phyloP scores from a whole-genome alignment of 306 rosid genomes.

The Clitoria ternatea region DNA sequence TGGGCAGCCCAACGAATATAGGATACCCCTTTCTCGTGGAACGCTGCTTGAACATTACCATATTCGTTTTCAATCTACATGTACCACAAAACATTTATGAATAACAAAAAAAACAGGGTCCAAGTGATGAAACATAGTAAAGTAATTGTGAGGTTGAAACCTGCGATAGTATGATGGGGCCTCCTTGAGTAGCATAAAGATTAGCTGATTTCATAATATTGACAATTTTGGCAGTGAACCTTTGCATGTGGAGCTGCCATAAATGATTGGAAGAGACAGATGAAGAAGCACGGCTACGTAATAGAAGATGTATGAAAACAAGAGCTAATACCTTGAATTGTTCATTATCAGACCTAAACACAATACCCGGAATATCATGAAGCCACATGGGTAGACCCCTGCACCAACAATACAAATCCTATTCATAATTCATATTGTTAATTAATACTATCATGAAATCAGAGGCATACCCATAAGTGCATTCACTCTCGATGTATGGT shows the following conservation, averaged over 20 bases:
- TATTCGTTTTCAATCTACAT: conserved; percentile 92
- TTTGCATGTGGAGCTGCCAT: conserved; percentile 71
- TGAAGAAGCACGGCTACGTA: not conserved
- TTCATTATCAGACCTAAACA: conserved; percentile 67
- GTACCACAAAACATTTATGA: not conserved
- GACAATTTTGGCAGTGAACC: conserved; percentile 62
- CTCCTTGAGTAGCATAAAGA: conserved; percentile 88
- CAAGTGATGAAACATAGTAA: no score
- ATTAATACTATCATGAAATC: no score
- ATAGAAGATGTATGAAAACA: not conserved
- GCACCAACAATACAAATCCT: conserved; percentile 24
- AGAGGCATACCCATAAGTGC: conserved; percentile 87
- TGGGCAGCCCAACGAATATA: conserved; percentile 85
- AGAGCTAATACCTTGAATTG: conserved; percentile 65
- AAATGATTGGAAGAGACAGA: not conserved
- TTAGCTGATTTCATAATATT: conserved; percentile 65
- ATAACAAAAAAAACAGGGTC: not conserved
- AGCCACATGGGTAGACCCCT: conserved; percentile 90
- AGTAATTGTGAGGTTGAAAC: conserved; percentile 30
- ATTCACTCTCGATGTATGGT: conserved; percentile 87
- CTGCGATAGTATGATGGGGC: conserved; percentile 88
- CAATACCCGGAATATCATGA: conserved; percentile 64
- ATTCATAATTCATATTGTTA: no score
- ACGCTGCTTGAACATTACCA: conserved; percentile 44
- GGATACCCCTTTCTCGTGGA: conserved; percentile 49